Conservation (phyloP, 345 rosid genomes). For the Eucalyptus guilfoylei region DNA sequence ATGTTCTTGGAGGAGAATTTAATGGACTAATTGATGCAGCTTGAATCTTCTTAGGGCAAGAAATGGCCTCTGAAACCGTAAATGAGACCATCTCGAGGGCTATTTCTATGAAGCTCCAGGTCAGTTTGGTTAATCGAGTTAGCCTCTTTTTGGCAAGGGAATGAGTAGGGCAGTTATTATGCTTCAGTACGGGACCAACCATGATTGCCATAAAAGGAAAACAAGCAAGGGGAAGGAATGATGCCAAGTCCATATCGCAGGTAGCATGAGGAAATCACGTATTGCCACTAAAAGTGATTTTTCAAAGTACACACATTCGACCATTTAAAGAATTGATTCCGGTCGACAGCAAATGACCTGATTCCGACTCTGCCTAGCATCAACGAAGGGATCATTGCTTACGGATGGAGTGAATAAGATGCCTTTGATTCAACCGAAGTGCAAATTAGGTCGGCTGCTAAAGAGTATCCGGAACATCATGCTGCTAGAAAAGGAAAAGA, state of each 20-base stretch:
- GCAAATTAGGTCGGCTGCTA: not conserved
- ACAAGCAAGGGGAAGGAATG: not conserved
- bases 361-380: not conserved
- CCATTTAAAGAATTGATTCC: not conserved
- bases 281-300: not conserved
- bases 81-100: not conserved
- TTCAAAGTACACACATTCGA: not conserved
- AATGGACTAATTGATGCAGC: not conserved
- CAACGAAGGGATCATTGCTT: not conserved
- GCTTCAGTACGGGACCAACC: not conserved
- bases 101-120: not conserved
- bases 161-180: not conserved
- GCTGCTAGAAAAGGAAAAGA: not conserved
- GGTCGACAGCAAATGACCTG: not conserved
- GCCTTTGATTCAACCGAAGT: not conserved
- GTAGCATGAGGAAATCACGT: not conserved
- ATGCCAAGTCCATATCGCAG: not conserved
- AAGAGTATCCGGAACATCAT: not conserved
- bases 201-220: not conserved
- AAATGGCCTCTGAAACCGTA: not conserved
- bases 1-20: not conserved
- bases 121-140: not conserved
- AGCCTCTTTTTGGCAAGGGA: not conserved
- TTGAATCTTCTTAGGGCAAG: not conserved
- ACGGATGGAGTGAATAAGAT: not conserved